A percentile compares a stretch with the other conserved stretches of the same genome.
phyloP scores from a whole-genome alignment of 352 stramenopile species.

The Thalassiosira delicatula region DNA sequence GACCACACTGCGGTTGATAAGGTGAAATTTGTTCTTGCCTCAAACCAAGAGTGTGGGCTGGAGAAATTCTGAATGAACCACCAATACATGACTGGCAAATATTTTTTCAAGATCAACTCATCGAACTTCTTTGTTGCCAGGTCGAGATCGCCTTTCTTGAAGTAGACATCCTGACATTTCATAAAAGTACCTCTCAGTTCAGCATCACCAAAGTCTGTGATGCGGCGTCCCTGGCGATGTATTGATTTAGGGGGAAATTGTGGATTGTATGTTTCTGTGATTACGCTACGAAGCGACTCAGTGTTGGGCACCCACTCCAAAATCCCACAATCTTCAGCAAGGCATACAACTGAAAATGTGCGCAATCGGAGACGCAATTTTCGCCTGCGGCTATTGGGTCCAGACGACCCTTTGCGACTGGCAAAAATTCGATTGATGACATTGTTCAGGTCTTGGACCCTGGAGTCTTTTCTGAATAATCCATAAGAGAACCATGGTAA shows the following conservation, averaged over 20 bases:
- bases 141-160: slow-evolving; percentile 76
- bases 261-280: slow-evolving; percentile 83
- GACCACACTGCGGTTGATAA: slow-evolving; percentile 97
- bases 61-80: slow-evolving; percentile 99
- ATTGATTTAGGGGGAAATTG: slow-evolving; percentile 66
- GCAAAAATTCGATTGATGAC: slow-evolving; percentile 99
- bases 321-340: slow-evolving; percentile 99
- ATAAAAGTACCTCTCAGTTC: slow-evolving; percentile 74
- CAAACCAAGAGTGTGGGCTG: slow-evolving; percentile 98
- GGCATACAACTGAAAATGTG: slow-evolving; percentile 98
- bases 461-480: slow-evolving; percentile 99
- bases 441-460: slow-evolving; percentile 99
- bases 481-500: too few relatives aligned
- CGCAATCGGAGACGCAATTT: slow-evolving; percentile 90
- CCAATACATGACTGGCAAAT: slow-evolving; percentile 95
- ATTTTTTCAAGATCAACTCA: slow-evolving; percentile 89
- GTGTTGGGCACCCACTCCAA: slow-evolving; percentile 99
- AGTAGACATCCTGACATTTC: slow-evolving; percentile 82
- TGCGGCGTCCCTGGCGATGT: slow-evolving; percentile 62
- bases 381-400: slow-evolving; percentile 77
- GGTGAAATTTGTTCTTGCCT: slow-evolving; percentile 97
- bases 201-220: slow-evolving; percentile 76
- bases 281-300: slow-evolving; percentile 88
- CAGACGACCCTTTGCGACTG: slow-evolving; percentile 60
- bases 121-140: slow-evolving; percentile 88